Percentiles rank a stretch among this genome's conserved stretches.
These are phyloP conservation scores for Globisporangium echinulatum DNA, from an alignment of 352 stramenopile species.

Conservation along the genomic window DNA sequence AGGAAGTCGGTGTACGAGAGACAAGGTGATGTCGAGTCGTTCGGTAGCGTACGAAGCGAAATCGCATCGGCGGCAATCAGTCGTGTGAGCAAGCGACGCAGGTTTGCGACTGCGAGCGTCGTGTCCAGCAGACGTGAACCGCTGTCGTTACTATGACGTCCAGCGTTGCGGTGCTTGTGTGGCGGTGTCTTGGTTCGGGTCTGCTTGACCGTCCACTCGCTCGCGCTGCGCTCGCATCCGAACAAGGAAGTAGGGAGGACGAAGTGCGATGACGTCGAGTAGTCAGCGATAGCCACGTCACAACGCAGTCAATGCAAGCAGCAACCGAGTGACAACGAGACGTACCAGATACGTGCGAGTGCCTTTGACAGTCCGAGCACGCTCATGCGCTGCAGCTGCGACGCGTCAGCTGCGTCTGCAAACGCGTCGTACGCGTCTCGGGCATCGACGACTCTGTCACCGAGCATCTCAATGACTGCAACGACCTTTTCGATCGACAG, in stretches of 20 bases:
- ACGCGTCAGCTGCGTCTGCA: slow-evolving; percentile 14
- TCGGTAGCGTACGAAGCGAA: slow-evolving; percentile 20
- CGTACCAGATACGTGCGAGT: slow-evolving; percentile 34
- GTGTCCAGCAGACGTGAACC: not conserved
- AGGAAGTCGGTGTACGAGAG: slow-evolving; percentile 69
- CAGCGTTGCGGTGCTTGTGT: not conserved
- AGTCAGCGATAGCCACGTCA: not conserved
- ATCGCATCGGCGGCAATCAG: slow-evolving; percentile 30
- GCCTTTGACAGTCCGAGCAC: slow-evolving; percentile 44
- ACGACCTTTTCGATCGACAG: slow-evolving; percentile 40
- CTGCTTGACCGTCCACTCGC: slow-evolving; percentile 15
- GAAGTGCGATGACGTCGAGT: no score
- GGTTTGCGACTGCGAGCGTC: slow-evolving; percentile 19
- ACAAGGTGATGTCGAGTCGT: slow-evolving; percentile 25
- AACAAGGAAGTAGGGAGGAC: not conserved
- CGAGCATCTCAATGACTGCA: slow-evolving; percentile 52
- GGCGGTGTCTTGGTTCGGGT: no score
- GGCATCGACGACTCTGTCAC: slow-evolving; percentile 50
- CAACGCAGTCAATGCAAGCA: not conserved
- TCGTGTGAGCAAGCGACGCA: slow-evolving; percentile 34
- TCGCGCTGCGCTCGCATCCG: slow-evolving; percentile 3
- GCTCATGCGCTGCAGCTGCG: slow-evolving; percentile 22
- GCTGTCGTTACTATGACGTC: not conserved
- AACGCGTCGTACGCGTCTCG: slow-evolving; percentile 46
- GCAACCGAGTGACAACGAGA: not conserved